Conservation (phyloP, 2,329 filamentous ascomycete species). For the Diplodia sapinea region DNA sequence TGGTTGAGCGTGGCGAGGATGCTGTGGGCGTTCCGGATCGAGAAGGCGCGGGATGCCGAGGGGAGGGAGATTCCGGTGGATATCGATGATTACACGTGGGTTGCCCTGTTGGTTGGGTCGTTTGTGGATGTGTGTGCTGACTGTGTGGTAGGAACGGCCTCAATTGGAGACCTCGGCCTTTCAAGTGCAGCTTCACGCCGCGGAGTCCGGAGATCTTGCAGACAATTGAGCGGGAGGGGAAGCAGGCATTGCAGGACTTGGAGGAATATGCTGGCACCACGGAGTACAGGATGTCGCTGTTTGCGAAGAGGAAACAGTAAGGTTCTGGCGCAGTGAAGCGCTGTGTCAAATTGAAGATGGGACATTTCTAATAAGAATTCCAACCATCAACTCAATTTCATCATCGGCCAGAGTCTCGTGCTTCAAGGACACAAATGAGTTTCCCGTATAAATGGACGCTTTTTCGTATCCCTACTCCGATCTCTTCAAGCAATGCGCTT, state of each 20-base stretch:
- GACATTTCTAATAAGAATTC: too few relatives aligned
- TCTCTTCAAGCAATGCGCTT: too few relatives aligned
- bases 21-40: constrained; percentile 64
- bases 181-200: constrained; percentile 60
- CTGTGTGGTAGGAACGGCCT: constrained; percentile 56
- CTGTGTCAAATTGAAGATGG: too few relatives aligned
- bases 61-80: constrained; percentile 60
- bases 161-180: constrained; percentile 64
- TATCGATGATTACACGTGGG: constrained; percentile 62
- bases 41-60: constrained; percentile 47
- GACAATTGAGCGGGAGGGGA: constrained; percentile 60
- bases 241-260: constrained; percentile 59
- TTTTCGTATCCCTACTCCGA: too few relatives aligned
- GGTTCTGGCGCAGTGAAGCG: too few relatives aligned
- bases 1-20: constrained; percentile 64
- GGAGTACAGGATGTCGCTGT: constrained; percentile 58
- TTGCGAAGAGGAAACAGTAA: constrained; percentile 54
- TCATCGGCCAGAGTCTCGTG: too few relatives aligned
- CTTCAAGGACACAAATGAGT: too few relatives aligned
- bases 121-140: not conserved
- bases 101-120: not conserved
- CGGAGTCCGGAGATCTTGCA: constrained; percentile 56
- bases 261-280: constrained; percentile 62
- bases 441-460: too few relatives aligned
- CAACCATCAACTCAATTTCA: too few relatives aligned